Base-by-base conservation (phyloP, 768 basidiomycete species). In the Amanita polypyramis region DNA sequence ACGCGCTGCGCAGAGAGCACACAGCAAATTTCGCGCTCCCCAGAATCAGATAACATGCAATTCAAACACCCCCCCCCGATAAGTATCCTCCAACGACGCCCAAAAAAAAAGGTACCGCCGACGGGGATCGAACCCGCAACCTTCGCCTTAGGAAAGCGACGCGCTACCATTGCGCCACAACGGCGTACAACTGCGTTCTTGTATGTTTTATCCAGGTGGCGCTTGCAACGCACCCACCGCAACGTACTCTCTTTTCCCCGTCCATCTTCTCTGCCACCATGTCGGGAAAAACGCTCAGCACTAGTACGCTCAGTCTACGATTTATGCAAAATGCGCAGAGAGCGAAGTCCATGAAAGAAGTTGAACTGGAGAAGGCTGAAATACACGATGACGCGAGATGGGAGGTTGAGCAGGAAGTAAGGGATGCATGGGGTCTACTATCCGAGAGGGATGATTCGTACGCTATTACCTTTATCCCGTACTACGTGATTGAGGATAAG, bases 251-350 rank as follows among this genome's bases (percentile, higher is more conserved):
- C n/a, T n/a, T n/a, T n/a, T n/a, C n/a, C n/a, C n/a, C n/a, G 25
- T 27, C 7, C 25, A 27, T 27, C 25, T 4, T 27, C 25, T 27
- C 25, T n/a, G 33, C 40, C 52, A 52, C 45, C 48, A 69, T 67
- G 68, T 60, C 70, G 11, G 65, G 65, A 25, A 81, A 79, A 61
- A 68, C 71, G 2, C 68, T 85, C 32, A 85, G 82, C 61, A 73
- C 70, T 21, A 72, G 80, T 23, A 83, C 82, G 0, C 67, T 84
- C 7, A 75, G 76, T 54, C 69, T 85, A 37, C 74, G 76, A 2
- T 85, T 85, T 59, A 85, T 85, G 82, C 82, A 82, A 60, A 82
- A 81, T 63, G 77, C 81, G 0, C 73, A 76, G 2, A 70, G 76
- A 1, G 67, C 74, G 17, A 77, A 79, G 51, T 68, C 74, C 11